Base-by-base conservation (phyloP, 1,284 basidiomycete genomes). In the Austroboletus niveus region DNA sequence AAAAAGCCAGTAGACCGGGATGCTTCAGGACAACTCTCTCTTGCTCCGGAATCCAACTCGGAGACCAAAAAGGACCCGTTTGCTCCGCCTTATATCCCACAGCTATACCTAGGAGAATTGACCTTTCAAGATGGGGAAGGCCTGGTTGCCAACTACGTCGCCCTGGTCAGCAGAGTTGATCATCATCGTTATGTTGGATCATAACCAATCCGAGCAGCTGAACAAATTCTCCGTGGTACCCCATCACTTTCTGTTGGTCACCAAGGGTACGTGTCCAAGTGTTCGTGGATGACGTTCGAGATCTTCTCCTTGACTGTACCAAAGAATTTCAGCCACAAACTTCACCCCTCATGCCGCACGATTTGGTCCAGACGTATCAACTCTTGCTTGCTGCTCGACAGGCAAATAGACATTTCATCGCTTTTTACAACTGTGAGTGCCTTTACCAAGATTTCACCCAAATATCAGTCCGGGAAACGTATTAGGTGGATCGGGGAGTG, bases 161-260 rank as follows among this genome's bases (percentile, higher is more conserved):
- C 89, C 30, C 66, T 95, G 74, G 92, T 92, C 61, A 66, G 85
- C 75, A 39, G 15, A 10, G 8, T 45, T 17, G 29, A 22, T 40
- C 27, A 11, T 22, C 32, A 6, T 42, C 24, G 17, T 55, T 36
- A 7, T 22, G 39, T 48, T 24, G 20, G 27, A 44, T 47, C 38
- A 9, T 53, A 27, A 52, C 34, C 43, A 5, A 41, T 39, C 48
- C 12, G 12, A 51, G 24, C 52, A 92, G 90, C 69, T 93, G 59
- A 93, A 92, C 71, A 92, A 92, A 65, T 95, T 81, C 66, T 85
- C 89, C n/a, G 80, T 94, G 9, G 78, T 91, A 15, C 85, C 85
- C 0, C 75, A 84, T 45, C 92, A 96, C 66, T 91, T 94, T 62
- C 74, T 95, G 20, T 68, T 94, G 47, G 81, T 89, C 42, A 87